phyloP scores from a whole-genome alignment of 1,139 yeast species.

The Magnusiomyces clavatus region DNA sequence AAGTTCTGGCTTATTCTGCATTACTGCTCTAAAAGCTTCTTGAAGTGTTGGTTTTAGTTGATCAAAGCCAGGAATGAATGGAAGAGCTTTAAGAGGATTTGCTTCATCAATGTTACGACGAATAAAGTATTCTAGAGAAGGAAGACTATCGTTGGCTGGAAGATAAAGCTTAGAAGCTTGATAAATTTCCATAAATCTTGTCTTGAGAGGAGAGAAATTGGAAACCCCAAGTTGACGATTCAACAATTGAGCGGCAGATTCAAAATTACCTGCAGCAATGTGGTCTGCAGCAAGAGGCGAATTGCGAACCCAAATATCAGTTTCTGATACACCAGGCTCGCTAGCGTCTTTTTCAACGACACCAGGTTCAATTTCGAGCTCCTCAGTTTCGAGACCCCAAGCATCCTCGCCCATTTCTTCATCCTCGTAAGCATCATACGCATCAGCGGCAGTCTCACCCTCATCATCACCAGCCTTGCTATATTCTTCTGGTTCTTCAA shows the following conservation, averaged over 20 bases:
- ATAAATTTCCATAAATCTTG: conserved; percentile 75
- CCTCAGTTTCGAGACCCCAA: conserved; percentile 39
- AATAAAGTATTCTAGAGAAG: conserved; percentile 61
- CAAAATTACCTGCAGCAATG: conserved; percentile 94
- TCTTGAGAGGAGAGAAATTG: conserved; percentile 79
- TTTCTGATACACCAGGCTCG: conserved; percentile 47
- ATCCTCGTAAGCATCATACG: conserved; percentile 28
- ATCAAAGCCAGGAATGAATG: conserved; percentile 70
- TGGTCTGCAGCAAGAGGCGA: conserved; percentile 88
- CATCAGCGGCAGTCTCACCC: conserved; percentile 21
- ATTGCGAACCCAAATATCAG: conserved; percentile 77
- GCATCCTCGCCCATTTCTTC: conserved; percentile 22
- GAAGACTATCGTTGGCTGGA: conserved; percentile 65
- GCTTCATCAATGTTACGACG: conserved; percentile 48
- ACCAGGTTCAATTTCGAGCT: conserved; percentile 46
- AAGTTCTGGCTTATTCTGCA: conserved; percentile 70
- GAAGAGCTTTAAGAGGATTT: conserved; percentile 40
- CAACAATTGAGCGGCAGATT: conserved; percentile 87
- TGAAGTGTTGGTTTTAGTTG: conserved; percentile 48
- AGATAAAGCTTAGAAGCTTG: conserved; percentile 69
- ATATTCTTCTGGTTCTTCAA: conserved; percentile 39
- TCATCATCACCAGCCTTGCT: conserved; percentile 15
- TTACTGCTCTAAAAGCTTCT: conserved; percentile 75
- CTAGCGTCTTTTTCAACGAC: conserved; percentile 36
- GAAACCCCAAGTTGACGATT: conserved; percentile 83